Conservation (phyloP, 2,329 filamentous ascomycete genomes). For the Calycina herbarum region DNA sequence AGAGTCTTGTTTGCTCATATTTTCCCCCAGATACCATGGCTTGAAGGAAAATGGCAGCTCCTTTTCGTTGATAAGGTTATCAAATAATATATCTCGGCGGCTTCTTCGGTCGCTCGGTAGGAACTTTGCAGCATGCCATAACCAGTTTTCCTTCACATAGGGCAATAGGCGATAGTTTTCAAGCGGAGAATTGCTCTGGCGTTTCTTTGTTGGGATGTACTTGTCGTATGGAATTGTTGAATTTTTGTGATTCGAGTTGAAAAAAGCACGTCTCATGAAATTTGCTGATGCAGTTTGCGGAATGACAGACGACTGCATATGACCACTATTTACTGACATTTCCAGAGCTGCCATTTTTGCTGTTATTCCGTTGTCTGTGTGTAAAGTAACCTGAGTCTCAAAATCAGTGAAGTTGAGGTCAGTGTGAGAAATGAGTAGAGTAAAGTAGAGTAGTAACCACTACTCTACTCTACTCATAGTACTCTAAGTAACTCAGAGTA, state of each 20-base stretch:
- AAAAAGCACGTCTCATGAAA: not conserved
- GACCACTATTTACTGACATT: not conserved
- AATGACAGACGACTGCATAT: not conserved
- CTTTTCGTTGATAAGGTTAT: not conserved
- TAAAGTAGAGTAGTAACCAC: no score
- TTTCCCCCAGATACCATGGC: not conserved
- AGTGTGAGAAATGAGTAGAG: no score
- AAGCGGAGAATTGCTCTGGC: not conserved
- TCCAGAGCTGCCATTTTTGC: not conserved
- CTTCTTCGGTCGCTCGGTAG: not conserved
- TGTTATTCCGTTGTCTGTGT: conserved; percentile 9
- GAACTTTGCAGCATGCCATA: not conserved
- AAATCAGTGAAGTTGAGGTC: conserved; percentile 23
- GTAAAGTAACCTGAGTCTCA: conserved; percentile 17
- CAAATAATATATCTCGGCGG: not conserved
- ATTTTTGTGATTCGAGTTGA: not conserved
- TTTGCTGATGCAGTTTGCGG: not conserved
- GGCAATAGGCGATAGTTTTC: not conserved
- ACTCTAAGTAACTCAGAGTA: no score
- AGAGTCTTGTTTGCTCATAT: not conserved
- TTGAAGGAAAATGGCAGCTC: not conserved
- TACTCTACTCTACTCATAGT: no score
- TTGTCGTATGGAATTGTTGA: not conserved
- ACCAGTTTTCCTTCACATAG: not conserved
- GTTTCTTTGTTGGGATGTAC: not conserved